Evolutionary conservation across 179 eudicot species (phyloP), one percentile per base, ranked within the genome.

Genomic region (Silene coronaria): DNA sequence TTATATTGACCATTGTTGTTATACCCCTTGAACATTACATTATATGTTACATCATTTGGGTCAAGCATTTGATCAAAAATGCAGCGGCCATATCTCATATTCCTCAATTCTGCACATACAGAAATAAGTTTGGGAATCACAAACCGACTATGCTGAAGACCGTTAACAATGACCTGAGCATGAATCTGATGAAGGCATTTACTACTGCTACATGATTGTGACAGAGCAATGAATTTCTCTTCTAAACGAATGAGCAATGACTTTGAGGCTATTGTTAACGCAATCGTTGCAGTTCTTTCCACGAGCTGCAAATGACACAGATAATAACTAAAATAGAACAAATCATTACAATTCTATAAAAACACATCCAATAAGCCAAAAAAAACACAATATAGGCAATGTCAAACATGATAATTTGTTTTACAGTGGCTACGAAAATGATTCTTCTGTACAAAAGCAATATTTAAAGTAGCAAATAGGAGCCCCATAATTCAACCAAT

Each of bases 11-110:
- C 83, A 60, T 87, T 90, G 57, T 79, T 87, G 27, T 73, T 62
- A 46, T 91, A 91, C 81, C 91, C 95, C 74, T 88, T 90, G 36
- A 87, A 80, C 87, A 91, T 82, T 7, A 89, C 82, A 62, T 90
- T 88, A 76, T 87, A 91, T 45, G 80, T 65, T 8, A 84, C 86
- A 28, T 75, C 70, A 67, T 81, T 83, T 70, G 86, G 89, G 73
- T 78, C 72, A 1, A 81, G 82, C 72, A 88, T 82, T 84, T 75
- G 78, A 73, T 91, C 97, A 63, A 90, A 88, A 85, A 90, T 24
- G 1, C 57, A 73, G 63, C 89, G 89, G 22, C 90, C 92, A 73
- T 85, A 59, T 8, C 36, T 73, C 74, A 86, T 74, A 63, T 70
- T 82, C 81, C 77, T 82, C 48, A 77, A 48, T 19, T 84, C 81